Base-by-base conservation (phyloP, 2,329 filamentous ascomycete species). In the Clathrospora elynae region DNA sequence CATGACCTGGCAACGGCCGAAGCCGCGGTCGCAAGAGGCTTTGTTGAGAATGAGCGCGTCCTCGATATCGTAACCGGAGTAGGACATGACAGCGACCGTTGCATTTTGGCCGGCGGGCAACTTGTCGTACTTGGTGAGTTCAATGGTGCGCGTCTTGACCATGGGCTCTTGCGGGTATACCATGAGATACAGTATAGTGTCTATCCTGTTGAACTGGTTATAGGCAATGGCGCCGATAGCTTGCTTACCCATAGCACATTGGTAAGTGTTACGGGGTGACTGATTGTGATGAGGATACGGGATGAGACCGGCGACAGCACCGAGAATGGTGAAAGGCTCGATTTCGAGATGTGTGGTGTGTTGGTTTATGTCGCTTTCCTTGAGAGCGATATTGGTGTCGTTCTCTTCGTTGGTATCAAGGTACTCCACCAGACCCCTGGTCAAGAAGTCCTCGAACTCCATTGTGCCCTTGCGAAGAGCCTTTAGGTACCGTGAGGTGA, bases 211-310 rank as follows among this genome's bases (percentile, higher is more conserved):
- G 74, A 96, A 96, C 70, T 99, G 93, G 67, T 99, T 99, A 67
- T 96, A 95, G 11, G 92, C 93, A 66, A 99, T 97, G 22, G 92
- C 91, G 22, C 93, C 93, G 68, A 99, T 97, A 25, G 93, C 93
- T 87, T 99, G 93, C 75, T 99, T 99, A 81, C 93, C 93, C 93
- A 99, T 99, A 73, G 93, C 93, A 74, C 92, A 96, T 78, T 97
- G 92, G 66, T 99, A 99, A 0, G 93, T 99, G 68, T 99, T 99
- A 79, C 93, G 82, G 7, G 93, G 93, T 11, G 95, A 99, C 71
- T 99, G 93, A 72, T 99, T 99, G 77, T 99, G 93, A 70, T 99
- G 93, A 6, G 93, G 93, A 65, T 97, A 99, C 4, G 93, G 93
- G 67, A 99, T 99, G 24, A 99, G 78, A 29, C 93, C 93, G 25